Evolutionary conservation across 2,329 filamentous ascomycete genomes (phyloP).

Genomic region (Fusarium subtropicale): DNA sequence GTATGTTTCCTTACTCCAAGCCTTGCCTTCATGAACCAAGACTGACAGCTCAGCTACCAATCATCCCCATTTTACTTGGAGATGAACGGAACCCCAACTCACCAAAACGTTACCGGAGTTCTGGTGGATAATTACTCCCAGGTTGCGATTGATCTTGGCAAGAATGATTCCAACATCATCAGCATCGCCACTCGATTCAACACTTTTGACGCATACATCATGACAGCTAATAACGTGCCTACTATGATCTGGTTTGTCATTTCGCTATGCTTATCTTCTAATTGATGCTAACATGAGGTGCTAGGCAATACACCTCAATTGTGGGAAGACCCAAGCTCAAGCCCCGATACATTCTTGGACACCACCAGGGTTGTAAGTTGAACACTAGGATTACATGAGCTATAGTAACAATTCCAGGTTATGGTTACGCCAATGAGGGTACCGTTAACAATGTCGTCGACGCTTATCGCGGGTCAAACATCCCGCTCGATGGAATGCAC

Average conservation of each 20-base stretch:
- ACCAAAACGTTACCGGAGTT: background rate
- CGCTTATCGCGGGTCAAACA: background rate
- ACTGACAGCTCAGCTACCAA: background rate
- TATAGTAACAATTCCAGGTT: background rate
- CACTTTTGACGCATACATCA: background rate
- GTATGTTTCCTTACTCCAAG: background rate
- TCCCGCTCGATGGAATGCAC: slow-evolving; percentile 1
- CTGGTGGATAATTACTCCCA: slow-evolving; percentile 4
- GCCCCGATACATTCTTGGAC: background rate
- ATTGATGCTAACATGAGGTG: background rate
- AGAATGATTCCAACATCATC: background rate
- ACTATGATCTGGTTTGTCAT: background rate
- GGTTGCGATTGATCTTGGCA: background rate
- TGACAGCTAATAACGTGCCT: background rate
- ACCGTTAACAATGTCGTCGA: background rate
- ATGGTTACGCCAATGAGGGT: background rate
- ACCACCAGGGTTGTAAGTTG: slow-evolving; percentile 7
- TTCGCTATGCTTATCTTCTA: rapidly evolving
- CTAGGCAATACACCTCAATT: slow-evolving; percentile 4
- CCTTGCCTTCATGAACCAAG: rapidly evolving
- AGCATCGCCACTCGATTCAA: slow-evolving; percentile 12
- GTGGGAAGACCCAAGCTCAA: slow-evolving; percentile 12
- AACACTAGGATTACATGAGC: rapidly evolving
- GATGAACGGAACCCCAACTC: background rate
- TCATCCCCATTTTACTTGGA: slow-evolving; percentile 3